Percentiles rank a stretch among this genome's conserved stretches.
These are phyloP conservation scores for Saussurea involucrata DNA, from an alignment of 129 eudicot species.

Conservation along the genomic window DNA sequence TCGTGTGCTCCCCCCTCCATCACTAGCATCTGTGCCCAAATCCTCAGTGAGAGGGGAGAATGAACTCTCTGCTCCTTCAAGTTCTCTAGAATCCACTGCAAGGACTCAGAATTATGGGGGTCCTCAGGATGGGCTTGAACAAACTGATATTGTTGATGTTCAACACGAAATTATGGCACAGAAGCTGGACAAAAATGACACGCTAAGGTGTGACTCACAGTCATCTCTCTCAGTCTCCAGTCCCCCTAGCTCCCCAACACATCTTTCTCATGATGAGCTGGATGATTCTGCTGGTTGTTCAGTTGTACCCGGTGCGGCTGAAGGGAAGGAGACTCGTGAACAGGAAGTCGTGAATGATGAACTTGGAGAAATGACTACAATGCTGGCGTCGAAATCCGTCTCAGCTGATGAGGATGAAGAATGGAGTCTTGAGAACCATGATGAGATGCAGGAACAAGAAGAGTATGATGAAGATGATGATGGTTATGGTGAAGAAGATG, in stretches of 20 bases:
- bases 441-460: conserved; percentile 73
- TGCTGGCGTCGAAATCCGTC: conserved; percentile 37
- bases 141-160: conserved; percentile 31
- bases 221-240: conserved; percentile 86
- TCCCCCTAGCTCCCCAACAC: conserved; percentile 85
- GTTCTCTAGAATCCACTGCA: conserved; percentile 49
- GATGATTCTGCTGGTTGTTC: conserved; percentile 74
- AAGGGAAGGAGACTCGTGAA: conserved; percentile 31
- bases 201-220: conserved; percentile 72
- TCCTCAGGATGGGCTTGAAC: conserved; percentile 38
- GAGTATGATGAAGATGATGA: conserved; percentile 91
- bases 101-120: conserved; percentile 39
- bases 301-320: conserved; percentile 34
- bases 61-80: conserved; percentile 54
- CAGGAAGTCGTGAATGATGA: conserved; percentile 33
- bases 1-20: conserved; percentile 90
- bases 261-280: conserved; percentile 82
- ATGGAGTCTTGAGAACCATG: conserved; percentile 70
- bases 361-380: conserved; percentile 22
- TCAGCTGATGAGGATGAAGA: conserved; percentile 80
- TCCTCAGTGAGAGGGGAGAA: conserved; percentile 51
- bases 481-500: conserved; percentile 86
- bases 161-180: conserved; percentile 31
- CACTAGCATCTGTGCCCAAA: conserved; percentile 48
- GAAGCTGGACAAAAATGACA: conserved; percentile 32